Evolutionary conservation across 345 rosid species (phyloP).

Genomic region (Eucalyptus brandiana): DNA sequence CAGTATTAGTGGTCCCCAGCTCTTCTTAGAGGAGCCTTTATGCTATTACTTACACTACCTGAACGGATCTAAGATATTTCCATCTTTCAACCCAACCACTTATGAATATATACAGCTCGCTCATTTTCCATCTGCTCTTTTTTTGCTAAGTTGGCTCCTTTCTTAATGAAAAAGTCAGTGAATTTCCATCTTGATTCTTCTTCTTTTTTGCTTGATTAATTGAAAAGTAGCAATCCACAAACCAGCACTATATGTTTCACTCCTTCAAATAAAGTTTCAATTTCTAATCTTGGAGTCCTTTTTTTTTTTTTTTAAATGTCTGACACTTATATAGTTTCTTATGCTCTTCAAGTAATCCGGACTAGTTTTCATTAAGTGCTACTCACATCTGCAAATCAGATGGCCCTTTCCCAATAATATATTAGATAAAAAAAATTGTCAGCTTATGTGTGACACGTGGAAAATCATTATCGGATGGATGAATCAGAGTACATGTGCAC

Average conservation of each 20-base stretch:
- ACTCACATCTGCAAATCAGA: background rate
- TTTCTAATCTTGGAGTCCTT: background rate
- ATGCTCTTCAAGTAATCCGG: background rate
- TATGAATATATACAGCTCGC: background rate
- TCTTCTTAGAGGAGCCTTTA: background rate
- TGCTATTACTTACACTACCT: background rate
- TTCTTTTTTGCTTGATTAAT: background rate
- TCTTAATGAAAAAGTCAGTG: background rate
- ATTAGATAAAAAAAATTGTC: background rate
- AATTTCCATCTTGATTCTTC: background rate
- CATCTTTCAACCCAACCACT: background rate
- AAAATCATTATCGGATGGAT: background rate
- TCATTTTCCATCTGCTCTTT: background rate
- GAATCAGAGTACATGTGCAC: background rate
- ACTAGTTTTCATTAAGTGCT: background rate
- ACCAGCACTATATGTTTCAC: background rate
- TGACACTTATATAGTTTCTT: background rate
- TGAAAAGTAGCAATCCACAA: background rate
- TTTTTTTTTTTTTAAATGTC: background rate
- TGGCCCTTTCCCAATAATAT: background rate
- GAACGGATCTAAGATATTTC: background rate
- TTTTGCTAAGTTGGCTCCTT: background rate
- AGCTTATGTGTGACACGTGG: background rate
- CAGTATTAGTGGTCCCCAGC: background rate
- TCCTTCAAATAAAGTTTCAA: background rate